These are phyloP conservation scores for Elongisporangium undulatum DNA, from an alignment of 352 stramenopile species.

Conservation along the genomic window DNA sequence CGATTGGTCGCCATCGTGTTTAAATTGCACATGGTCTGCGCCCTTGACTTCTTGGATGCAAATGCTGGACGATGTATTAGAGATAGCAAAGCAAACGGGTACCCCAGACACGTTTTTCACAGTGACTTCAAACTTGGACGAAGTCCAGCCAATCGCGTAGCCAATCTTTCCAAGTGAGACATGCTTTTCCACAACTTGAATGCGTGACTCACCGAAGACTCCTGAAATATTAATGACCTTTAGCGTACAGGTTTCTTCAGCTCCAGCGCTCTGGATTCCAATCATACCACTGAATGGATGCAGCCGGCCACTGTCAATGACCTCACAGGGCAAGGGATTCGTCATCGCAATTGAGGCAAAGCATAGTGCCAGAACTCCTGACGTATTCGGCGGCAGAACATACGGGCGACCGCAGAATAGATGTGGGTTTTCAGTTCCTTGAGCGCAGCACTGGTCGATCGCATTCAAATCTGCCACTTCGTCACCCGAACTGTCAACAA, in stretches of 20 bases:
- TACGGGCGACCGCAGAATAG: constrained; percentile 54
- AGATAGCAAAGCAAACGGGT: constrained; percentile 48
- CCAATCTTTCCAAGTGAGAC: constrained; percentile 80
- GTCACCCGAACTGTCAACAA: neutral
- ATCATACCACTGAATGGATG: constrained; percentile 62
- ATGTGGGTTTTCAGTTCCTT: constrained; percentile 7
- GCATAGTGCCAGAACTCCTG: constrained; percentile 48
- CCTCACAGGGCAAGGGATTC: constrained; percentile 33
- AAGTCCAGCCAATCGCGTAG: constrained; percentile 73
- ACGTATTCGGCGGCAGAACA: constrained; percentile 37
- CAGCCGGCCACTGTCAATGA: constrained; percentile 56
- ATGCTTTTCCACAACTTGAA: constrained; percentile 46
- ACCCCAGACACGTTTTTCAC: constrained; percentile 74
- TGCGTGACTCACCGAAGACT: constrained; percentile 53
- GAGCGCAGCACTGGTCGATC: constrained; percentile 1
- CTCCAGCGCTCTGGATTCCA: constrained; percentile 67
- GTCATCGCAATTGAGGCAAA: constrained; percentile 72
- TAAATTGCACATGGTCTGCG: constrained; percentile 22
- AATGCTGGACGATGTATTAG: constrained; percentile 53
- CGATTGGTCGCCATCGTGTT: constrained; percentile 4
- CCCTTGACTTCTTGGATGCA: constrained; percentile 32
- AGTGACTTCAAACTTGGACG: constrained; percentile 54
- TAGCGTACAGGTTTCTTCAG: constrained; percentile 49
- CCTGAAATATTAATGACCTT: constrained; percentile 58
- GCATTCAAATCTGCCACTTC: constrained; percentile 20